Evolutionary conservation across 345 rosid genomes (phyloP).

Genomic region (Camelina laxa): DNA sequence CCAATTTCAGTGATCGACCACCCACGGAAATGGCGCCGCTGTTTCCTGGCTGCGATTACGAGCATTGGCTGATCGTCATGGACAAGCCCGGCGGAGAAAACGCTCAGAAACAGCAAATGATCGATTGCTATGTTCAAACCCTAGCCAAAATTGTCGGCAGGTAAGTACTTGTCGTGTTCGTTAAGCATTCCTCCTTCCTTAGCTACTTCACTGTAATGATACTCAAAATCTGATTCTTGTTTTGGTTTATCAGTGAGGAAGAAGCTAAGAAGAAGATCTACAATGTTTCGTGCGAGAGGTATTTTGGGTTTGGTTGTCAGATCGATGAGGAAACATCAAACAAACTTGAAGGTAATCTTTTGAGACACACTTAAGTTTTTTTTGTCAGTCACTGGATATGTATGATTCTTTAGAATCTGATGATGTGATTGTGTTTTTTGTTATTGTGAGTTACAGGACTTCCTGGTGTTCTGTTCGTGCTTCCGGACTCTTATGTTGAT

Average conservation of each 20-base stretch:
- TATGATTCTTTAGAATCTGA: neutral
- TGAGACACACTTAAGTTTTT: conserved; percentile 10
- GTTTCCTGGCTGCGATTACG: conserved; percentile 90
- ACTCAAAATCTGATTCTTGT: neutral
- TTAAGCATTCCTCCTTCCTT: neutral
- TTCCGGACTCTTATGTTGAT: conserved; percentile 93
- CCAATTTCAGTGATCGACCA: conserved; percentile 86
- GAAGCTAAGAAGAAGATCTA: conserved; percentile 93
- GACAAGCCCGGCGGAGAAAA: conserved; percentile 95
- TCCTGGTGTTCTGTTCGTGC: conserved; percentile 90
- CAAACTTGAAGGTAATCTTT: conserved; percentile 75
- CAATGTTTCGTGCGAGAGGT: conserved; percentile 93
- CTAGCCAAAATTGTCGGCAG: conserved; percentile 67
- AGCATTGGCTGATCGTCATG: conserved; percentile 98
- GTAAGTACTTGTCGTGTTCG: conserved; percentile 20
- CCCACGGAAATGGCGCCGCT: conserved; percentile 97
- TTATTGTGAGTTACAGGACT: conserved; percentile 21
- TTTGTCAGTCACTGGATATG: conserved; percentile 1
- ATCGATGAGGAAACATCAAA: conserved; percentile 93
- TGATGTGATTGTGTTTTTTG: conserved; percentile 14
- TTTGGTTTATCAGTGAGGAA: conserved; percentile 56
- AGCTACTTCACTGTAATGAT: neutral
- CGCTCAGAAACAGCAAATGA: conserved; percentile 88
- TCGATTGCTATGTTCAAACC: conserved; percentile 82
- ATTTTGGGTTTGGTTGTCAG: conserved; percentile 94